These are phyloP conservation scores for Maudiozyma barnettii DNA, from an alignment of 805 yeast species.

Conservation along the genomic window DNA sequence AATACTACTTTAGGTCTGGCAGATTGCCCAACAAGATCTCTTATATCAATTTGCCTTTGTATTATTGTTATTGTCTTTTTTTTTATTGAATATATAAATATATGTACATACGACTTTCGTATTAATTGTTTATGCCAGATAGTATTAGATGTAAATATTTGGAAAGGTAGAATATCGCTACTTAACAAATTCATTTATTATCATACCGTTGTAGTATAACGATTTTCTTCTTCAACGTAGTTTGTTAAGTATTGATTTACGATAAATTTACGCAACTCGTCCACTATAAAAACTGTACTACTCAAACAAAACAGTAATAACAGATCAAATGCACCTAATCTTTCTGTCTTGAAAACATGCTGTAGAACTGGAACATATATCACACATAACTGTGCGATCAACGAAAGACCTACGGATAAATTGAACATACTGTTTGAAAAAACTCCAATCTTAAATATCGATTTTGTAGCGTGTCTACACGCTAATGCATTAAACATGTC, in stretches of 20 bases:
- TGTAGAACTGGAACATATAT: slow-evolving; percentile 92
- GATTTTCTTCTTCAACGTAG: neutral
- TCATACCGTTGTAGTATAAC: neutral
- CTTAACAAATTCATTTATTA: no score
- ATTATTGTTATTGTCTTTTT: neutral
- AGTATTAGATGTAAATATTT: no score
- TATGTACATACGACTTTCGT: neutral
- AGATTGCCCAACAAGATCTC: neutral
- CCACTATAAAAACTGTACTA: slow-evolving; percentile 76
- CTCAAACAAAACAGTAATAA: slow-evolving; percentile 51
- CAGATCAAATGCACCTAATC: slow-evolving; percentile 62
- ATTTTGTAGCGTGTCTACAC: slow-evolving; percentile 81
- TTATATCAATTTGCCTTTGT: neutral
- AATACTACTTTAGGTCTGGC: neutral
- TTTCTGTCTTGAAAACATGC: slow-evolving; percentile 87
- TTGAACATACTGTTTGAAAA: slow-evolving; percentile 82
- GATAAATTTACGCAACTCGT: slow-evolving; percentile 63
- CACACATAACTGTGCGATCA: slow-evolving; percentile 87
- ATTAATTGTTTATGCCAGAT: neutral
- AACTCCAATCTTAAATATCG: slow-evolving; percentile 73
- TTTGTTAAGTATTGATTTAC: neutral
- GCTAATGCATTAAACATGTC: slow-evolving; percentile 96
- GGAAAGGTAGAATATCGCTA: no score
- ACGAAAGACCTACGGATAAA: slow-evolving; percentile 78
- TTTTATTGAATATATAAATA: neutral